Evolutionary conservation across 2,329 filamentous ascomycete genomes (phyloP), one percentile per base, ranked within the genome.

Genomic region (Coccinonectria pachysandricola): DNA sequence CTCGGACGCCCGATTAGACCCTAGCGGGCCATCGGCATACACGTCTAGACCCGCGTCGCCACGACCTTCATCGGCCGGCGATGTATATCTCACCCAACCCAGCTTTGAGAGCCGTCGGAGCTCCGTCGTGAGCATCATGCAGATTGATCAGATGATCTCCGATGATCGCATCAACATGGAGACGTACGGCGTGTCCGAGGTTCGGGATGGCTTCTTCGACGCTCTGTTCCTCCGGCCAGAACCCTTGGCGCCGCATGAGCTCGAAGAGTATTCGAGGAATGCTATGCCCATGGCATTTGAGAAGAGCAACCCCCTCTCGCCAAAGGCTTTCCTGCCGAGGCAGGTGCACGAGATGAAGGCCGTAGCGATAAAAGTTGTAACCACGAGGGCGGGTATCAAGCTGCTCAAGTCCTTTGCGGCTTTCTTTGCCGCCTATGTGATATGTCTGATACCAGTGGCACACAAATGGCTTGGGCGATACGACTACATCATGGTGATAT

Each of bases 401-500:
- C 49, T 73, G 4, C 36, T 60, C 12, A 71, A 70, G 36, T 60
- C 66, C 0, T 73, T 68, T 35, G 39, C 65, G n/a, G 67, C 58
- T n/a, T 71, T 69, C 45, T 69, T 71, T 36, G 52, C 65, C 23
- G 61, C 68, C 3, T 75, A 74, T 40, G 46, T 67, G 2, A 42
- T 74, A 11, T 75, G 70, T 36, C 59, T 75, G 3, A 45, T 72
- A 5, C 65, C 66, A 2, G 40, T 40, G 3, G 54, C 64, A 4
- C 54, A 56, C n/a, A 30, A 45, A n/a, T 68, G 61, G 59, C 52
- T 75, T 4, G 71, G 71, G 2, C 56, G 50, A 10, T 67, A 71
- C 37, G 57, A 57, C 35, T 74, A 72, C 37, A 60, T 75, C 32
- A 65, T 71, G 56, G 62, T 58, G 4, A 46, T 75, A 24, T 74